phyloP scores from a whole-genome alignment of 2,329 filamentous ascomycete genomes.

The Trichophyton benhamiae region DNA sequence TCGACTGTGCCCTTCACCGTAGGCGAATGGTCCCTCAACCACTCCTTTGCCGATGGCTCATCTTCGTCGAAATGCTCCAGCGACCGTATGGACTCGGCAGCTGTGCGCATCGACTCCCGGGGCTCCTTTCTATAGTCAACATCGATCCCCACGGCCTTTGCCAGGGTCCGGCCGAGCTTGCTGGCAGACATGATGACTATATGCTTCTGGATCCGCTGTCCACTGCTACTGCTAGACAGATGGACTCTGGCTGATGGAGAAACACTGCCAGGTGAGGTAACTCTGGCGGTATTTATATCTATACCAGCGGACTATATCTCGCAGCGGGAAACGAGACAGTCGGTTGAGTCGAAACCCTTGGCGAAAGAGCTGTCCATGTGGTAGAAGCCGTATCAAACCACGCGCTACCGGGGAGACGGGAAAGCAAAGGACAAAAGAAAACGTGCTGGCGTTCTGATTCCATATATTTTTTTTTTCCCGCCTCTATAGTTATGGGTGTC shows the following conservation, averaged over 20 bases:
- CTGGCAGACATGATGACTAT: conserved; percentile 7
- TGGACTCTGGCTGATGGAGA: not conserved
- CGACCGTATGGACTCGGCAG: conserved; percentile 11
- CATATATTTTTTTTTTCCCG: not conserved
- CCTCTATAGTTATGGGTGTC: not conserved
- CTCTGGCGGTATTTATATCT: conserved; percentile 1
- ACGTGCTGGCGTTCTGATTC: not conserved
- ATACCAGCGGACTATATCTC: not conserved
- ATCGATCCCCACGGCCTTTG: conserved; percentile 8
- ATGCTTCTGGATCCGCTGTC: no score
- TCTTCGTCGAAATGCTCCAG: conserved; percentile 17
- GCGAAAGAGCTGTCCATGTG: not conserved
- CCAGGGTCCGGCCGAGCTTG: conserved; percentile 6
- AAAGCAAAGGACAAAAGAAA: not conserved
- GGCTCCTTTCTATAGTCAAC: conserved; percentile 11
- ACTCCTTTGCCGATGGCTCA: conserved; percentile 14
- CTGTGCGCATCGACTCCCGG: conserved; percentile 9
- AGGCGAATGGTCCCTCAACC: conserved; percentile 8
- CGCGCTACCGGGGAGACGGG: not conserved
- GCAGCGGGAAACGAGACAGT: not conserved
- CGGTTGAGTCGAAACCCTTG: not conserved
- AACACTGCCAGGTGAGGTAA: not conserved
- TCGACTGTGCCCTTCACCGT: conserved; percentile 2
- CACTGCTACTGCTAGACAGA: not conserved
- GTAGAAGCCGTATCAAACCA: not conserved